phyloP scores from a whole-genome alignment of 805 yeast species.

The Grigorovia transvaalensis region DNA sequence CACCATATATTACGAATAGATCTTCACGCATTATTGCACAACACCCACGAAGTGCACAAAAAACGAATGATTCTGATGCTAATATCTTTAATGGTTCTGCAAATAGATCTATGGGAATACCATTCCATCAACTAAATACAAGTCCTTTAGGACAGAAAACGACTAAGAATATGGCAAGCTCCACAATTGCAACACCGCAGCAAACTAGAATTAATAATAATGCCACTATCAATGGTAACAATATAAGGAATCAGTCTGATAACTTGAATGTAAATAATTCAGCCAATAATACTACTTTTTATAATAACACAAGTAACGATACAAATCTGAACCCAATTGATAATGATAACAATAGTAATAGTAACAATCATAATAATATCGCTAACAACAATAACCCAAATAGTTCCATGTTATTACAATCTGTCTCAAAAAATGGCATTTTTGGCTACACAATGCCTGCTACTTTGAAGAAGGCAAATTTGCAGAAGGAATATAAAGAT shows the following conservation, averaged over 20 bases:
- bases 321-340: not conserved
- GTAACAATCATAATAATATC: not conserved
- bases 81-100: not conserved
- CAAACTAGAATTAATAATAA: slow-evolving; percentile 18
- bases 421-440: slow-evolving; percentile 19
- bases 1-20: slow-evolving; percentile 45
- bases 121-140: slow-evolving; percentile 11
- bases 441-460: slow-evolving; percentile 25
- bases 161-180: slow-evolving; percentile 10
- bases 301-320: not conserved
- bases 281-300: slow-evolving; percentile 1
- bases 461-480: slow-evolving; percentile 22
- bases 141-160: slow-evolving; percentile 21
- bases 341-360: slow-evolving; percentile 4
- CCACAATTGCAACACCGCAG: slow-evolving; percentile 34
- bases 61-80: not conserved
- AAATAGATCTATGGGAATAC: slow-evolving; percentile 1
- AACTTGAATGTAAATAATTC: not conserved
- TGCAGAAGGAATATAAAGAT: slow-evolving; percentile 16
- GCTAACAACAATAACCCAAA: not conserved
- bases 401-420: slow-evolving; percentile 15
- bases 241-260: not conserved
- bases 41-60: slow-evolving; percentile 6
- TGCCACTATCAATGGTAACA: slow-evolving; percentile 4
- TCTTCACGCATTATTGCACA: slow-evolving; percentile 14